Evolutionary conservation across 2,329 filamentous ascomycete species (phyloP).

Genomic region (Penicillium psychrosexuale): DNA sequence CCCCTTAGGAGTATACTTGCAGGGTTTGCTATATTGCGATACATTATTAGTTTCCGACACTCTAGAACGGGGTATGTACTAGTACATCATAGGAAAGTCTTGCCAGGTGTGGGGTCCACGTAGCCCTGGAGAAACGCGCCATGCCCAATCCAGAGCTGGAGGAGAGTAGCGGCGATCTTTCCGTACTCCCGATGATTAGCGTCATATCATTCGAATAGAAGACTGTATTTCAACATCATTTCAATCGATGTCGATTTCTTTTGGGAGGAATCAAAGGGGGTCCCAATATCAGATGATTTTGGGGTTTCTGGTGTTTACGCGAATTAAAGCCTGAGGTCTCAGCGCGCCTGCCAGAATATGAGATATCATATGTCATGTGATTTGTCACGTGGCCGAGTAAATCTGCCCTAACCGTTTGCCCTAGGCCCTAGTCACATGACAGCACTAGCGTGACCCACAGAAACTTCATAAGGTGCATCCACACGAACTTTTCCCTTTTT

Average conservation of each 20-base stretch:
- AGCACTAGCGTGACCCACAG: slow-evolving; percentile 36
- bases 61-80: neutral
- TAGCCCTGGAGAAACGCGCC: neutral
- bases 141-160: neutral
- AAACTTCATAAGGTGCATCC: slow-evolving; percentile 25
- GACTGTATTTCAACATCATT: neutral
- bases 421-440: slow-evolving; percentile 26
- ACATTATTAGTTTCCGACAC: neutral
- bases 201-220: neutral
- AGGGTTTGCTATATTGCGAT: neutral
- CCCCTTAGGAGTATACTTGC: neutral
- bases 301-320: neutral
- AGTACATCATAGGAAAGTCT: neutral
- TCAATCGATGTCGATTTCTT: no score
- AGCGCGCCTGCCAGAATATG: neutral
- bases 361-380: neutral
- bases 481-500: slow-evolving; percentile 27
- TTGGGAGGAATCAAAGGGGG: no score
- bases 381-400: neutral
- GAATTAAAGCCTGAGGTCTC: no score
- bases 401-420: neutral
- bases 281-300: rapidly evolving
- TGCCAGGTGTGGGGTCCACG: neutral
- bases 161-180: neutral
- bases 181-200: neutral